Percentiles rank a stretch among this genome's conserved stretches.
phyloP scores from a whole-genome alignment of 306 rosid genomes.

The Sindora glabra region DNA sequence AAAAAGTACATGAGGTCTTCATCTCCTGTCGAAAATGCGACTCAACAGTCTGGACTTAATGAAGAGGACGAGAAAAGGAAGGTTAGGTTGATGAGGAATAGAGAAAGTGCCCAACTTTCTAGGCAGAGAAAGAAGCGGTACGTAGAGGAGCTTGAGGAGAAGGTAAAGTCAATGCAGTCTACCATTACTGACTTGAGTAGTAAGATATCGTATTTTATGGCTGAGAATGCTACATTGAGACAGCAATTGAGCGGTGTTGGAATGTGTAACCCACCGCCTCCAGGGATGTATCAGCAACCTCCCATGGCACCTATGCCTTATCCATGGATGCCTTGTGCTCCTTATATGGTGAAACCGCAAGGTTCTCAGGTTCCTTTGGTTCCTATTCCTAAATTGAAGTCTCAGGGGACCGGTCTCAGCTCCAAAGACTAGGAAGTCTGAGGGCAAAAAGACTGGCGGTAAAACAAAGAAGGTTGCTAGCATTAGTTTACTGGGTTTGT shows the following conservation, averaged over 20 bases:
- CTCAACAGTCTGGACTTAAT: constrained; percentile 8
- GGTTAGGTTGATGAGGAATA: constrained; percentile 78
- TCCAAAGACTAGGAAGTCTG: constrained; percentile 42
- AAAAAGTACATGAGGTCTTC: constrained; percentile 46
- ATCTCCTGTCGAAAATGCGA: constrained; percentile 9
- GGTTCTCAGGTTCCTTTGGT: constrained; percentile 89
- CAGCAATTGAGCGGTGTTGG: constrained; percentile 71
- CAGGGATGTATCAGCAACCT: constrained; percentile 74
- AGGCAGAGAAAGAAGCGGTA: constrained; percentile 97
- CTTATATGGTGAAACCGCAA: constrained; percentile 67
- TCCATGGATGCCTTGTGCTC: constrained; percentile 74
- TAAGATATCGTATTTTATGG: constrained; percentile 60
- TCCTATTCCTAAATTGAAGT: constrained; percentile 83
- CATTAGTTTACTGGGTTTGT: constrained; percentile 79
- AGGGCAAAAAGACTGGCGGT: constrained; percentile 55
- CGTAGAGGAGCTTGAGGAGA: constrained; percentile 94
- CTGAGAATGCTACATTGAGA: constrained; percentile 78
- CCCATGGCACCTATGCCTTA: constrained; percentile 64
- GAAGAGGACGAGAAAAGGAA: constrained; percentile 65
- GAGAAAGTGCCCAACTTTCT: constrained; percentile 97
- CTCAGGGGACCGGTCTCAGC: constrained; percentile 49
- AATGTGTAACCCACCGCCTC: constrained; percentile 46
- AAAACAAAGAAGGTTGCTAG: constrained; percentile 94
- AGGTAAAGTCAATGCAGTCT: constrained; percentile 72
- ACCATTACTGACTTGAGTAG: constrained; percentile 72